Evolutionary conservation across 306 rosid genomes (phyloP).

Genomic region (Delonix regia): DNA sequence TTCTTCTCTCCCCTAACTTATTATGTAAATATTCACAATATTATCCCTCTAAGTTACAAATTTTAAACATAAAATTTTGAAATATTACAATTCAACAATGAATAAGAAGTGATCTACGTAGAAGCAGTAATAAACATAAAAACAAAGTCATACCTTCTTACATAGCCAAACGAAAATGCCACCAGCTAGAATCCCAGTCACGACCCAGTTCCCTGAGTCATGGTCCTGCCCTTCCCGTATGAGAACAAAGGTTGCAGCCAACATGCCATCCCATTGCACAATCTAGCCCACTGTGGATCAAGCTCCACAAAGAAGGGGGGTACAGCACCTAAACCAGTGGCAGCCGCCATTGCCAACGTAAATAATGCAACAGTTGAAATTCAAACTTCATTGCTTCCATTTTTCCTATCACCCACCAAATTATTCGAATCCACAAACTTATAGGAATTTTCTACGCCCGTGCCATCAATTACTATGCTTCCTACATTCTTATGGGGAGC

Average conservation of each 20-base stretch:
- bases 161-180: slow-evolving; percentile 71
- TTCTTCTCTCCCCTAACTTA: too few species aligned
- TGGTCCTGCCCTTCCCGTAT: slow-evolving; percentile 71
- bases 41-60: too few species aligned
- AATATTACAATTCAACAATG: too few species aligned
- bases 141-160: slow-evolving; percentile 54
- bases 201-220: slow-evolving; percentile 60
- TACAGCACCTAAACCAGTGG: slow-evolving; percentile 75
- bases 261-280: slow-evolving; percentile 85
- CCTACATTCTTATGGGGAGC: slow-evolving; percentile 52
- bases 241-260: slow-evolving; percentile 78
- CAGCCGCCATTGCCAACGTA: slow-evolving; percentile 78
- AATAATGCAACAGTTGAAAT: slow-evolving; percentile 68
- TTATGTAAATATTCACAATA: too few species aligned
- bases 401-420: slow-evolving; percentile 44
- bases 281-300: slow-evolving; percentile 74
- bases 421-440: slow-evolving; percentile 33
- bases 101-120: not conserved
- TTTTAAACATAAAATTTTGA: too few species aligned
- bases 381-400: slow-evolving; percentile 55
- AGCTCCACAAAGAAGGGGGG: slow-evolving; percentile 84
- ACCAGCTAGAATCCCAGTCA: slow-evolving; percentile 61
- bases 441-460: slow-evolving; percentile 48
- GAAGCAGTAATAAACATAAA: too few species aligned
- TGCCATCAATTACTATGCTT: slow-evolving; percentile 59